Conservation (phyloP, 345 rosid species). For the Leavenworthia alabamica region DNA sequence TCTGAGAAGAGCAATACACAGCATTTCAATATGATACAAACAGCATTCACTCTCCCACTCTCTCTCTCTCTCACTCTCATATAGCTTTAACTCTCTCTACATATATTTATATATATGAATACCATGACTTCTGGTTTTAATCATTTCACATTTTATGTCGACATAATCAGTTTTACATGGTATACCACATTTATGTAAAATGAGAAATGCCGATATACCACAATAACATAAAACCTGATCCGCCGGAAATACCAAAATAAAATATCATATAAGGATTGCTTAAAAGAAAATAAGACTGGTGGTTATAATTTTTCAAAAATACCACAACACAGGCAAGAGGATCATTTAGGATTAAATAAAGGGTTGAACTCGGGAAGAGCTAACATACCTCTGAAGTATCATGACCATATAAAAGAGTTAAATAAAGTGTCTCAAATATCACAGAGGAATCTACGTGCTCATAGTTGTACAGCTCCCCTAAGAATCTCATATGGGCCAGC, state of each 20-base stretch:
- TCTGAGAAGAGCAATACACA: neutral
- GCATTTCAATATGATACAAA: neutral
- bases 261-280: neutral
- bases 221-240: neutral
- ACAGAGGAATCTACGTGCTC: slow-evolving; percentile 97
- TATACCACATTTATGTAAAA: neutral
- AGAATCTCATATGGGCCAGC: slow-evolving; percentile 89
- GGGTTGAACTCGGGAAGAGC: slow-evolving; percentile 3
- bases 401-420: slow-evolving; percentile 74
- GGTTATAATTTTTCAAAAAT: neutral
- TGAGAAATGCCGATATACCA: neutral
- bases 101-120: neutral
- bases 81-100: too few relatives aligned
- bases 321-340: slow-evolving; percentile 4
- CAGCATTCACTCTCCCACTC: neutral
- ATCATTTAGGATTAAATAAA: neutral
- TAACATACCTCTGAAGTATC: slow-evolving; percentile 71
- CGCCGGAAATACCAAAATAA: too few relatives aligned
- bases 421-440: slow-evolving; percentile 84
- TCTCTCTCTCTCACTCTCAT: too few relatives aligned
- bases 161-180: neutral
- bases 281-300: neutral
- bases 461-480: slow-evolving; percentile 97
- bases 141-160: neutral
- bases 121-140: slow-evolving; percentile 3